Percentiles rank a stretch among this genome's conserved stretches.
phyloP scores from a whole-genome alignment of 768 basidiomycete genomes.

The Mycena venus region DNA sequence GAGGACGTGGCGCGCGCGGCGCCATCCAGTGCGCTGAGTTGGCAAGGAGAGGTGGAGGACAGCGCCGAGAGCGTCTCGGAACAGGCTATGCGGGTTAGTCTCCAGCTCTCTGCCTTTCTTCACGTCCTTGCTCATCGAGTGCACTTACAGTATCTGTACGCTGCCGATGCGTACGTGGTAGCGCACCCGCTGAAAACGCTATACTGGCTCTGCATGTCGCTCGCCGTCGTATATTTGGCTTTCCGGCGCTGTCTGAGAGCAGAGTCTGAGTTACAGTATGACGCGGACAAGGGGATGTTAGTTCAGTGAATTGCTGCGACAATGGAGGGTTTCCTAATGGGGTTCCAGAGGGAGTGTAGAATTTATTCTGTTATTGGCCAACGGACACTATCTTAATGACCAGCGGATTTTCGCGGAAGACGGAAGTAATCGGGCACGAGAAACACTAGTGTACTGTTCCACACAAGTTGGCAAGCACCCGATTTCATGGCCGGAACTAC shows the following conservation, averaged over 20 bases:
- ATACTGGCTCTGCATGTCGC: slow-evolving; percentile 42
- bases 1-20: slow-evolving; percentile 71
- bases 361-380: too few species aligned
- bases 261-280: background rate
- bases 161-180: slow-evolving; percentile 51
- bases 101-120: background rate
- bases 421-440: too few species aligned
- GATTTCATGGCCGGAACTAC: too few species aligned
- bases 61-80: slow-evolving; percentile 83
- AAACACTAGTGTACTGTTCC: too few species aligned
- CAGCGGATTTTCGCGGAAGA: too few species aligned
- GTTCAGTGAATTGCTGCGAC: too few species aligned
- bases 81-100: slow-evolving; percentile 69
- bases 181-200: slow-evolving; percentile 51
- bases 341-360: too few species aligned
- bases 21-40: slow-evolving; percentile 34
- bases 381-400: too few species aligned
- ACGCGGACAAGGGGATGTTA: background rate
- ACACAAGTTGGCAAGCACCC: too few species aligned
- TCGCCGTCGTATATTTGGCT: slow-evolving; percentile 46
- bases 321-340: too few species aligned
- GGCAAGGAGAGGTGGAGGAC: slow-evolving; percentile 48
- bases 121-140: background rate
- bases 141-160: slow-evolving; percentile 55
- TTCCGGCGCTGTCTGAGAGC: slow-evolving; percentile 36